These are phyloP conservation scores for Perilla frutescens DNA, from an alignment of 257 asterid genomes.

Conservation along the genomic window DNA sequence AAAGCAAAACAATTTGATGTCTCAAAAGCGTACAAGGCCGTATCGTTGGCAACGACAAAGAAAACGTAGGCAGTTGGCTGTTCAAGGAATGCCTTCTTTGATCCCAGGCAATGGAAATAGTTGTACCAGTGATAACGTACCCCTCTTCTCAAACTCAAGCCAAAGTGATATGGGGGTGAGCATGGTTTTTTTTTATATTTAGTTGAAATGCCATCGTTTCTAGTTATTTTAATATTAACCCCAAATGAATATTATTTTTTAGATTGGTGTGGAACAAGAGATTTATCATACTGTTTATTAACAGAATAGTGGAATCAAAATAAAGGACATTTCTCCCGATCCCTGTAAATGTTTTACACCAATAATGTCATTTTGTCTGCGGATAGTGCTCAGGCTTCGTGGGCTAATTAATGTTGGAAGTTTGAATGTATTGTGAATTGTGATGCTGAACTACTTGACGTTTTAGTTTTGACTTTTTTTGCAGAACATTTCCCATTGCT, in stretches of 20 bases:
- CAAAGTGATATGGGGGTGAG: slow-evolving; percentile 39
- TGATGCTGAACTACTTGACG: not conserved
- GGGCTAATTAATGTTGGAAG: not conserved
- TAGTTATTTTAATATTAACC: not conserved
- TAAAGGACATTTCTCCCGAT: not conserved
- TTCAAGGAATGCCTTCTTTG: slow-evolving; percentile 42
- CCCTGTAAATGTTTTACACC: slow-evolving; percentile 1
- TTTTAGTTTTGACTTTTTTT: slow-evolving; percentile 32
- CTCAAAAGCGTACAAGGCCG: slow-evolving; percentile 61
- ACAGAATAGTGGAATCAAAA: not conserved
- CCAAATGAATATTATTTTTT: slow-evolving; percentile 19
- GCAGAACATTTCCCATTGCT: slow-evolving; percentile 59
- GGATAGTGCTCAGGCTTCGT: not conserved
- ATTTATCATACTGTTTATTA: not conserved
- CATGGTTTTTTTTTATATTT: slow-evolving; percentile 19
- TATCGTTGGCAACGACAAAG: slow-evolving; percentile 69
- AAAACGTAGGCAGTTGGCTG: slow-evolving; percentile 51
- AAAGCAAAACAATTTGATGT: slow-evolving; percentile 32
- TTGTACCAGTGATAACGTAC: slow-evolving; percentile 23
- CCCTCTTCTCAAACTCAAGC: slow-evolving; percentile 34
- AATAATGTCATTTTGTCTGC: slow-evolving; percentile 8
- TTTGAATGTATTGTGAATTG: not conserved
- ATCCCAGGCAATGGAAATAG: slow-evolving; percentile 41
- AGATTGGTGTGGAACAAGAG: not conserved
- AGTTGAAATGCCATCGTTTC: slow-evolving; percentile 8